Evolutionary conservation across 75 land plant species (phyloP).

Genomic region (Picea glauca): DNA sequence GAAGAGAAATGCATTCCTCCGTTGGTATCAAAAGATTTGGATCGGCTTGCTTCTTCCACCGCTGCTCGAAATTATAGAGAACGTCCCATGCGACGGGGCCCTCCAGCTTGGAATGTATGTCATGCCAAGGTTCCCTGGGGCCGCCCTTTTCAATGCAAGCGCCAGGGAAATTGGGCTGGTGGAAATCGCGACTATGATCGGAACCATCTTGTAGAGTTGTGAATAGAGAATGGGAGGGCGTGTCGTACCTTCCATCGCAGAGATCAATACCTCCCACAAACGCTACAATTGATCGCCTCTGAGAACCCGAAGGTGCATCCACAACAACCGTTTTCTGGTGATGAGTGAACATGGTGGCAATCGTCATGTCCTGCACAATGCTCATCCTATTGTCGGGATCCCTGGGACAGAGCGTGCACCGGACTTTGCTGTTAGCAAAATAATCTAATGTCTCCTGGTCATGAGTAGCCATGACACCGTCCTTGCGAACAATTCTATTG

Average conservation of each 20-base stretch:
- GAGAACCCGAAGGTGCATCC: constrained; percentile 18
- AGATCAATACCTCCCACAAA: constrained; percentile 88
- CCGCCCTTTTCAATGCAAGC: constrained; percentile 62
- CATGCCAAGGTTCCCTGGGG: constrained; percentile 94
- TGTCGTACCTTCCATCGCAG: constrained; percentile 85
- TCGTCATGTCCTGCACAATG: constrained; percentile 1
- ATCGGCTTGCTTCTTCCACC: constrained; percentile 70
- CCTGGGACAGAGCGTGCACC: constrained; percentile 31
- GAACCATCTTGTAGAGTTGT: constrained; percentile 31
- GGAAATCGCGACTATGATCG: constrained; percentile 52
- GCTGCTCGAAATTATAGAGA: constrained; percentile 62
- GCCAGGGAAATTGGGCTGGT: constrained; percentile 53
- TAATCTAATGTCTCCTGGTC: constrained; percentile 32
- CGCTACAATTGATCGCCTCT: constrained; percentile 29
- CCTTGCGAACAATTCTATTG: background rate
- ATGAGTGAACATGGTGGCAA: constrained; percentile 72
- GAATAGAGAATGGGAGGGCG: constrained; percentile 64
- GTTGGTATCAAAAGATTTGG: constrained; percentile 5
- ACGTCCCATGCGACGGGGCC: constrained; percentile 78
- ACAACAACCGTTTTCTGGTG: constrained; percentile 81
- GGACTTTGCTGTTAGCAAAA: constrained; percentile 23
- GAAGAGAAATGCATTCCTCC: too few relatives aligned
- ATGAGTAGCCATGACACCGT: constrained; percentile 35
- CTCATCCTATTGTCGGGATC: constrained; percentile 35
- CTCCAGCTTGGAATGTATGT: constrained; percentile 57